phyloP scores from a whole-genome alignment of 768 basidiomycete species.

The Amanita rubescens region DNA sequence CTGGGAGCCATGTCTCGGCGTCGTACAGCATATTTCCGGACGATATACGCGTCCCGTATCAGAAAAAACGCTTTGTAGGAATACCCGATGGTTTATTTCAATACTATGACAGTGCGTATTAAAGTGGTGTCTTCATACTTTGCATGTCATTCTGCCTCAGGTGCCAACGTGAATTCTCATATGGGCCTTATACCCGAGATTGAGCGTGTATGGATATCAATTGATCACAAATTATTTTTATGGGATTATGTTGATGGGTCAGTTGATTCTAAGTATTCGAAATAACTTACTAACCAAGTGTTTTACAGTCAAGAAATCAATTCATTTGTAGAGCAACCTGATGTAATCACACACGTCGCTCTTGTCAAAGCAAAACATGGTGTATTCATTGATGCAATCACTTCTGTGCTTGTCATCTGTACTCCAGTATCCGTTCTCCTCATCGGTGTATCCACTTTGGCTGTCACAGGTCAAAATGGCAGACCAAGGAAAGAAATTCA shows the following conservation, averaged over 20 bases:
- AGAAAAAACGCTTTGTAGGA: slow-evolving; percentile 67
- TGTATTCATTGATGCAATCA: slow-evolving; percentile 92
- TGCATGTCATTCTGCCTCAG: slow-evolving; percentile 28
- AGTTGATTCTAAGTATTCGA: slow-evolving; percentile 19
- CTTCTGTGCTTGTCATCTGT: slow-evolving; percentile 81
- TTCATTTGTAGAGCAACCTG: slow-evolving; percentile 87
- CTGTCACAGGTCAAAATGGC: slow-evolving; percentile 33
- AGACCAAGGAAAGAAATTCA: slow-evolving; percentile 63
- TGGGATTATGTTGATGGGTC: slow-evolving; percentile 97
- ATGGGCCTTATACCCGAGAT: slow-evolving; percentile 93
- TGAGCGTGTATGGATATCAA: slow-evolving; percentile 91
- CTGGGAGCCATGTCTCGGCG: slow-evolving; percentile 62
- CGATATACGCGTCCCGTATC: slow-evolving; percentile 72
- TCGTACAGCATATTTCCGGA: slow-evolving; percentile 73
- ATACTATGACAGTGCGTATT: slow-evolving; percentile 61
- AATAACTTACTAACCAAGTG: slow-evolving; percentile 1
- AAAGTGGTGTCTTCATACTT: neutral
- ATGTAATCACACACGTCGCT: slow-evolving; percentile 84
- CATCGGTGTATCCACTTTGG: slow-evolving; percentile 65
- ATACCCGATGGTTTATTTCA: slow-evolving; percentile 75
- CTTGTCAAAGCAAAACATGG: slow-evolving; percentile 79
- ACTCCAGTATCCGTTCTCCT: slow-evolving; percentile 79
- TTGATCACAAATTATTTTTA: slow-evolving; percentile 88
- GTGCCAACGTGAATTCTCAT: slow-evolving; percentile 61
- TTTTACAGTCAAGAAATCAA: slow-evolving; percentile 72